Base-by-base conservation (phyloP, 352 stramenopile genomes). In the Globisporangium paroecandrum region DNA sequence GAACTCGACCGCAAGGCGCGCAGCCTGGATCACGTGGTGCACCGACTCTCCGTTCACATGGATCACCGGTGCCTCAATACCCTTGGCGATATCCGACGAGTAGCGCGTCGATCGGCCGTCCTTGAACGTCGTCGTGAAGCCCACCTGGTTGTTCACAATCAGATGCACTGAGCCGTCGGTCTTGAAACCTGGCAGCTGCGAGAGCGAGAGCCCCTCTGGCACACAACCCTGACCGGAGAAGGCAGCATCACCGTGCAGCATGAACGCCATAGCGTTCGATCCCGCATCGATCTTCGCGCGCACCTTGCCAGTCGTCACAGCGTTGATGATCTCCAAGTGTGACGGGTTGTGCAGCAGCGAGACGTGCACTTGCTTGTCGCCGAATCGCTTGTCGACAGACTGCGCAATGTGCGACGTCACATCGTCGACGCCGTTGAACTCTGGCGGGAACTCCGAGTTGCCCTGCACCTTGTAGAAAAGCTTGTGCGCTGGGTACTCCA, bases 81-180 rank as follows among this genome's bases (percentile, higher is more conserved):
- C 80, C 73, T 96, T 95, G 41, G 85, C 89, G 12, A 97, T 75
- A 63, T 97, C 90, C 0, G 90, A 94, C 13, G 80, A 79, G 76
- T 97, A 96, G 0, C 81, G 75, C n/a, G 88, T 92, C 41, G 89
- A 93, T 25, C 87, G 86, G 8, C 79, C 82, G 34, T 97, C 86
- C 0, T 77, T 77, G 69, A 82, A 88, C 22, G 83, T 93, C n/a
- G 90, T 97, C 12, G 90, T 97, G 75, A 95, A 97, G 4, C 87
- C 90, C 8, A 97, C 87, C 58, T 97, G 87, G 77, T 97, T 97
- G 71, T 97, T 97, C 46, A 97, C 83, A 25, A 97, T 84, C 43
- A 97, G 70, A 60, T 97, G 90, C 53, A 97, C 76, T 1, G 89
- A 89, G 53, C 90, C 90, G 18, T 79, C 77, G 6, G 83, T 93